Evolutionary conservation across 2,329 filamentous ascomycete genomes (phyloP).

Genomic region (Ceratocystis huliohia): DNA sequence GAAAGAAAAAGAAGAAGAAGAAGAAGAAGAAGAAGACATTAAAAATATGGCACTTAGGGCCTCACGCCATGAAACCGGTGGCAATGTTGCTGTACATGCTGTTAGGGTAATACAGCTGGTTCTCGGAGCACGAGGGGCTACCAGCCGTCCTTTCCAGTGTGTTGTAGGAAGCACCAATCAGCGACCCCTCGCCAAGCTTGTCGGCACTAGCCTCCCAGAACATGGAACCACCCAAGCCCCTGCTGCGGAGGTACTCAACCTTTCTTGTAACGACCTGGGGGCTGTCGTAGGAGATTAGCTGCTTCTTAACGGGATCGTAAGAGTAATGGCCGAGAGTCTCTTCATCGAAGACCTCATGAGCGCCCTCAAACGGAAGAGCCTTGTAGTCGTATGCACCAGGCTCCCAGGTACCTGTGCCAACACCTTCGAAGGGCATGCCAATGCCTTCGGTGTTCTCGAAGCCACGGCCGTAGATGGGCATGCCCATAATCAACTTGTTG

Average conservation of each 20-base stretch:
- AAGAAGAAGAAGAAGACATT: not conserved
- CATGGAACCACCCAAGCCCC: slow-evolving; percentile 62
- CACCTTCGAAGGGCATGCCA: slow-evolving; percentile 47
- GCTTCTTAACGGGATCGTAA: slow-evolving; percentile 47
- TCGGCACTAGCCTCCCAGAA: slow-evolving; percentile 76
- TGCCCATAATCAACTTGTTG: slow-evolving; percentile 59
- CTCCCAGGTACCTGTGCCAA: slow-evolving; percentile 60
- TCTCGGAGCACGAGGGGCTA: slow-evolving; percentile 30
- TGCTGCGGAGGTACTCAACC: slow-evolving; percentile 48
- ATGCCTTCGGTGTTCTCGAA: slow-evolving; percentile 52
- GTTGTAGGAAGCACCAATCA: slow-evolving; percentile 40
- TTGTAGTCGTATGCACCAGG: slow-evolving; percentile 72
- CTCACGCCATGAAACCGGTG: slow-evolving; percentile 25
- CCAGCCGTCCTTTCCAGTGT: no score
- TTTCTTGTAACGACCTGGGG: slow-evolving; percentile 48
- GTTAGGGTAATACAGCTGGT: slow-evolving; percentile 40
- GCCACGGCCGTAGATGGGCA: slow-evolving; percentile 67
- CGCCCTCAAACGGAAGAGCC: slow-evolving; percentile 50
- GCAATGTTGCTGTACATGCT: slow-evolving; percentile 45
- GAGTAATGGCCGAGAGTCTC: slow-evolving; percentile 53
- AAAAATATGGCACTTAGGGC: not conserved
- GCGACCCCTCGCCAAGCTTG: slow-evolving; percentile 42
- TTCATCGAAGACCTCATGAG: slow-evolving; percentile 44
- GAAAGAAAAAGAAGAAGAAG: not conserved
- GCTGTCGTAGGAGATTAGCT: slow-evolving; percentile 62